phyloP scores from a whole-genome alignment of 345 rosid genomes.

The Linum trigynum region DNA sequence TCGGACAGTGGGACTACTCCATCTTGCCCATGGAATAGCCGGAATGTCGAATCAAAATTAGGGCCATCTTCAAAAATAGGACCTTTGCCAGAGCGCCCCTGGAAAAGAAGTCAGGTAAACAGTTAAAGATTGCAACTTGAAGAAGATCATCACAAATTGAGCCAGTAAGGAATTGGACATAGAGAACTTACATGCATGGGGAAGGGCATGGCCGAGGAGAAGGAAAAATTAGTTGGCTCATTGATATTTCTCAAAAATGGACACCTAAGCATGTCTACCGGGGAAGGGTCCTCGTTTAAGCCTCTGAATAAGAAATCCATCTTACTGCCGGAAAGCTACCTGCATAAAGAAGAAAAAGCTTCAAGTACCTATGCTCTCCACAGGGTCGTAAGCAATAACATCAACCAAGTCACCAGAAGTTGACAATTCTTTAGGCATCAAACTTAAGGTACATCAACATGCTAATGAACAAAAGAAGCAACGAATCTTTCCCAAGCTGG shows the following conservation, averaged over 20 bases:
- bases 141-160: not conserved
- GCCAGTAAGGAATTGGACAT: not conserved
- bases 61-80: constrained; percentile 98
- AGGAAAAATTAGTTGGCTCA: constrained; percentile 85
- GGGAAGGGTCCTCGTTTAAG: constrained; percentile 35
- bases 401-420: no score
- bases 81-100: constrained; percentile 61
- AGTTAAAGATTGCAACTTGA: not conserved
- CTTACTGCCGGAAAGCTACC: constrained; percentile 18
- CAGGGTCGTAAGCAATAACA: no score
- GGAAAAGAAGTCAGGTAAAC: constrained; percentile 2
- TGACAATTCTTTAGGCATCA: no score
- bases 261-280: constrained; percentile 52
- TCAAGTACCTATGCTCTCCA: no score
- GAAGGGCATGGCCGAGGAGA: constrained; percentile 53
- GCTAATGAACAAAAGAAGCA: no score
- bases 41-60: constrained; percentile 82
- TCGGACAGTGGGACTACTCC: constrained; percentile 94
- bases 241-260: constrained; percentile 95
- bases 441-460: no score
- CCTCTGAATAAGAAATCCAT: constrained; percentile 57
- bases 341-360: constrained; percentile 15
- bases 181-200: constrained; percentile 62
- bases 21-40: constrained; percentile 85
- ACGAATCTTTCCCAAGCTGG: no score